These are phyloP conservation scores for Skeletonema grethae DNA, from an alignment of 108 stramenopile species.

Conservation along the genomic window DNA sequence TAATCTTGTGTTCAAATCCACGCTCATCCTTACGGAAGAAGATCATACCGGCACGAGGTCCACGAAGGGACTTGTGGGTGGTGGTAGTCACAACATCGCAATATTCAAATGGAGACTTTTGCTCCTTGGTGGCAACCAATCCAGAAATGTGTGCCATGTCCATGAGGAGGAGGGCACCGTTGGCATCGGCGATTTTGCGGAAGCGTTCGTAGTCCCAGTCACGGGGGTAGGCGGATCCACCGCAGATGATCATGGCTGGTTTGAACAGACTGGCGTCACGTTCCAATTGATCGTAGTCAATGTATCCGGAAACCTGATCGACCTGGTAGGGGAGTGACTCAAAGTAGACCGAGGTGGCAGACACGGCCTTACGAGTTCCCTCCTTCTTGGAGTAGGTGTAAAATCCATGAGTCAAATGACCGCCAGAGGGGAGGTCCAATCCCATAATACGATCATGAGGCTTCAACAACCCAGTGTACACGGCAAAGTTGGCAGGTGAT, in stretches of 20 bases:
- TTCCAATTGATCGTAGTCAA: conserved; percentile 95
- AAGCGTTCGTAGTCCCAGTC: conserved; percentile 99
- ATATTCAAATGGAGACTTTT: conserved; percentile 91
- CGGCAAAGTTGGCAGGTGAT: conserved; percentile 99
- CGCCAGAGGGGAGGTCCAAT: conserved; percentile 97
- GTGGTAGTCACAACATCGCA: conserved; percentile 99
- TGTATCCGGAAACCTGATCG: conserved; percentile 92
- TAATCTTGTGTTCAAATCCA: conserved; percentile 93
- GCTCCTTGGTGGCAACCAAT: conserved; percentile 95
- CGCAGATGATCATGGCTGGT: conserved; percentile 97
- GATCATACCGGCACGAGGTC: conserved; percentile 99
- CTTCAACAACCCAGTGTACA: conserved; percentile 95
- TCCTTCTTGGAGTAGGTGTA: conserved; percentile 99
- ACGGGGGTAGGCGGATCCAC: conserved; percentile 99
- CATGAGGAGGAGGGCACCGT: conserved; percentile 97
- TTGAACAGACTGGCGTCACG: conserved; percentile 95
- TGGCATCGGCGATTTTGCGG: conserved; percentile 98
- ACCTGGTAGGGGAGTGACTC: conserved; percentile 99
- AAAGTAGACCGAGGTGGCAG: conserved; percentile 99
- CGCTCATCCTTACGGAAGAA: conserved; percentile 99
- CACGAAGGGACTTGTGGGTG: conserved; percentile 99
- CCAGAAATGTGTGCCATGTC: conserved; percentile 99
- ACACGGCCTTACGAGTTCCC: conserved; percentile 95
- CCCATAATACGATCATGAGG: conserved; percentile 99
- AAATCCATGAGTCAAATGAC: conserved; percentile 98